Conservation (phyloP, 768 basidiomycete genomes). For the Pluteus cervinus region DNA sequence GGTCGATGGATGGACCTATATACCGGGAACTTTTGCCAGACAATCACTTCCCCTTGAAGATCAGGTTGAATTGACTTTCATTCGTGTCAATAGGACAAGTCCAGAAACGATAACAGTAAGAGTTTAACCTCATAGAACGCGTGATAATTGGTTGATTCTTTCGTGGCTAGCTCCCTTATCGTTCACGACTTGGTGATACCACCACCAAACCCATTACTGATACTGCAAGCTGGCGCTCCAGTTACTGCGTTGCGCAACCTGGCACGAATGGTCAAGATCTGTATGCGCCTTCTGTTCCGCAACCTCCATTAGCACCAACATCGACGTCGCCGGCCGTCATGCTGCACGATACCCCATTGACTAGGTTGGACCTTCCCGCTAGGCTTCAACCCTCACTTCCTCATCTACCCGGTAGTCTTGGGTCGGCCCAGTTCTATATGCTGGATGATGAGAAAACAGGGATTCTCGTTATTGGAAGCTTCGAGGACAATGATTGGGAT, state of each 20-base stretch:
- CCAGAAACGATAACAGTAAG: slow-evolving; percentile 43
- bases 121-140: no score
- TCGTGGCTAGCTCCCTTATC: slow-evolving; percentile 49
- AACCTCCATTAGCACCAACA: slow-evolving; percentile 28
- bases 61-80: slow-evolving; percentile 39
- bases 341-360: slow-evolving; percentile 37
- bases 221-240: slow-evolving; percentile 38
- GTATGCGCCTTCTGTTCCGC: slow-evolving; percentile 28
- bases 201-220: slow-evolving; percentile 43
- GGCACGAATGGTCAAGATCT: slow-evolving; percentile 44
- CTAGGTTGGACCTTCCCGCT: slow-evolving; percentile 38
- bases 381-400: slow-evolving; percentile 28
- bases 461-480: slow-evolving; percentile 53
- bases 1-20: slow-evolving; percentile 32
- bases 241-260: slow-evolving; percentile 43
- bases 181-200: slow-evolving; percentile 45
- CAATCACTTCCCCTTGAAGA: slow-evolving; percentile 47
- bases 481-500: slow-evolving; percentile 38
- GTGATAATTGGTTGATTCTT: no score
- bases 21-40: slow-evolving; percentile 51
- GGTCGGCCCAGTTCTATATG: slow-evolving; percentile 50
- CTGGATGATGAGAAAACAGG: slow-evolving; percentile 48
- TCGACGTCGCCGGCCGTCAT: no score
- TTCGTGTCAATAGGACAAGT: slow-evolving; percentile 29
- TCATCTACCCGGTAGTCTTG: slow-evolving; percentile 37